A percentile compares a stretch with the other conserved stretches of the same genome.
phyloP scores from a whole-genome alignment of 208 protist genomes.

The Histomonas meleagridis region DNA sequence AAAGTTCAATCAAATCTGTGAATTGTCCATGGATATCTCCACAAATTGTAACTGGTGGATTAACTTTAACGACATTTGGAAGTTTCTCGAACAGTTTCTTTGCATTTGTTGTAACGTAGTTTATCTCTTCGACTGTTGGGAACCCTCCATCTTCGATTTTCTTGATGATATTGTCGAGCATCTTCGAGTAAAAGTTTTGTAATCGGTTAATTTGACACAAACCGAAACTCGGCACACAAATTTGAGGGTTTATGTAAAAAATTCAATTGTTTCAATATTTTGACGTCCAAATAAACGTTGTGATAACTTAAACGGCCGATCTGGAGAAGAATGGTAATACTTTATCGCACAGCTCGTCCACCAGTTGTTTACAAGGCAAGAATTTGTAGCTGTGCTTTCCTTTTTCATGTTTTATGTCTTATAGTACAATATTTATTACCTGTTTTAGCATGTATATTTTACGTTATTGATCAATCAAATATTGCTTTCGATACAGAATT shows the following conservation, averaged over 20 bases:
- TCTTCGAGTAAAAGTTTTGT: too few relatives aligned
- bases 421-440: background rate
- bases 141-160: background rate
- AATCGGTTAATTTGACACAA: too few relatives aligned
- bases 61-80: background rate
- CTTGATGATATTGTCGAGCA: background rate
- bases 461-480: background rate
- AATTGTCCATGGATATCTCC: slow-evolving; percentile 19
- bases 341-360: background rate
- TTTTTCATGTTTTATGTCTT: background rate
- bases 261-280: too few relatives aligned
- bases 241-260: too few relatives aligned
- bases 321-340: background rate
- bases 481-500: background rate
- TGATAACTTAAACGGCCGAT: too few relatives aligned
- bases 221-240: too few relatives aligned
- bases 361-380: background rate
- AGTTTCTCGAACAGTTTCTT: background rate
- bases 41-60: background rate
- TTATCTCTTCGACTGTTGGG: background rate
- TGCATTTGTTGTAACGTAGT: background rate
- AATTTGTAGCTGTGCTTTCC: background rate
- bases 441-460: background rate
- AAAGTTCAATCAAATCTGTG: slow-evolving; percentile 65
- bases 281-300: too few relatives aligned